Base-by-base conservation (phyloP, 805 yeast genomes). In the Dipodascus geniculatus region DNA sequence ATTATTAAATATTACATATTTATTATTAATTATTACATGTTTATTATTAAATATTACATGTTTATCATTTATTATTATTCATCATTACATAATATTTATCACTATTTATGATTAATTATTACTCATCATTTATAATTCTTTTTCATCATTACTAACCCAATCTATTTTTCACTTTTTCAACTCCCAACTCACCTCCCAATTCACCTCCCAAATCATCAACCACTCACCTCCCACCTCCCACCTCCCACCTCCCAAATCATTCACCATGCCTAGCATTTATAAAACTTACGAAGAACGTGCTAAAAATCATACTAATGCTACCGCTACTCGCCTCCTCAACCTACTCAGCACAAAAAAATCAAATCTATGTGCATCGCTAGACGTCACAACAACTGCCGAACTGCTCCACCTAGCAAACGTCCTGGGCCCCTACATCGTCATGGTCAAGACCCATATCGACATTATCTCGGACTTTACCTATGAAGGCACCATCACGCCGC, bases 371-470 rank as follows among this genome's bases (percentile, higher is more conserved):
- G 97, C 97, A 9, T 89, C 97, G 8, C 80, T 91, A 14, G 99
- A 93, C 67, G 95, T 93, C 22, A 78, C 80, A 55, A 81, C 86
- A 35, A 89, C 96, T 2, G 65, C 66, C 3, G 96, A 93, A 64
- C 76, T 93, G 51, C 73, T 93, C 49, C 63, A 65, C 0, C 75
- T 91, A 51, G 77, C 85, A 20, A 97, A 91, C 53, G 75, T 75
- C 53, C 74, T 93, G 50, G 99, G 97, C 3, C 98, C 99, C 2
- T 82, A 80, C 66, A 86, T 93, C 54, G 90, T 96, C 69, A 72
- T 93, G 49, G 87, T 89, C 50, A 93, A 93, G 72, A 90, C 98
- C 2, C 99, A 93, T 66, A 82, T 93, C 54, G 99, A 93, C 67
- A 87, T 91, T 56, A 75, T 93, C 48, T 89, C 85, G 55, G 99